Percentiles rank a stretch among this genome's conserved stretches.
Conservation (phyloP, 1,284 basidiomycete genomes). For the Trametes sp. region DNA sequence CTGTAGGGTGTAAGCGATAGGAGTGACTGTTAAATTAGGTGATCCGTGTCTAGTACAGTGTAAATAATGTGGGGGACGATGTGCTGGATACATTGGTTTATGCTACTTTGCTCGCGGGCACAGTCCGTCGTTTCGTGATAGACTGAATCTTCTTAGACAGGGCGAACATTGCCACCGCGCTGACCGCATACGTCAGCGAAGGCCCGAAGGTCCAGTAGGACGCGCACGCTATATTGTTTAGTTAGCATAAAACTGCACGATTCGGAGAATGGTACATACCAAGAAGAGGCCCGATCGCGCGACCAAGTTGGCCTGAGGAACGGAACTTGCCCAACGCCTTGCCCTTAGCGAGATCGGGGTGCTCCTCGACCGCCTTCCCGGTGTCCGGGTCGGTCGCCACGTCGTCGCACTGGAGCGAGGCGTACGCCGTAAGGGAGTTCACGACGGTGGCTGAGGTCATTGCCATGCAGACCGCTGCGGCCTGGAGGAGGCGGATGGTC, state of each 20-base stretch:
- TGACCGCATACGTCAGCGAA: slow-evolving; percentile 73
- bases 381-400: slow-evolving; percentile 59
- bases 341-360: slow-evolving; percentile 82
- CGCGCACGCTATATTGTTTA: slow-evolving; percentile 65
- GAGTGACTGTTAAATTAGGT: background rate
- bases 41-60: slow-evolving; percentile 2
- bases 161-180: slow-evolving; percentile 69
- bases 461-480: slow-evolving; percentile 81
- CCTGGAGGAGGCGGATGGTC: slow-evolving; percentile 71
- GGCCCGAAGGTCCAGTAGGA: slow-evolving; percentile 92
- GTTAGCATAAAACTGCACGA: background rate
- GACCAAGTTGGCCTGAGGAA: slow-evolving; percentile 87
- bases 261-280: slow-evolving; percentile 54
- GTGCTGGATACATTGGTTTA: slow-evolving; percentile 12
- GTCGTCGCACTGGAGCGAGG: slow-evolving; percentile 88
- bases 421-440: slow-evolving; percentile 85
- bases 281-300: slow-evolving; percentile 87
- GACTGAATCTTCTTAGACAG: slow-evolving; percentile 62
- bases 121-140: slow-evolving; percentile 23
- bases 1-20: background rate
- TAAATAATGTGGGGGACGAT: background rate
- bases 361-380: slow-evolving; percentile 59
- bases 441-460: slow-evolving; percentile 94
- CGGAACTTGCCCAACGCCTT: slow-evolving; percentile 85
- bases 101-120: slow-evolving; percentile 12